phyloP scores from a whole-genome alignment of 208 protist species.

The Jaenimonas drosophilae region DNA sequence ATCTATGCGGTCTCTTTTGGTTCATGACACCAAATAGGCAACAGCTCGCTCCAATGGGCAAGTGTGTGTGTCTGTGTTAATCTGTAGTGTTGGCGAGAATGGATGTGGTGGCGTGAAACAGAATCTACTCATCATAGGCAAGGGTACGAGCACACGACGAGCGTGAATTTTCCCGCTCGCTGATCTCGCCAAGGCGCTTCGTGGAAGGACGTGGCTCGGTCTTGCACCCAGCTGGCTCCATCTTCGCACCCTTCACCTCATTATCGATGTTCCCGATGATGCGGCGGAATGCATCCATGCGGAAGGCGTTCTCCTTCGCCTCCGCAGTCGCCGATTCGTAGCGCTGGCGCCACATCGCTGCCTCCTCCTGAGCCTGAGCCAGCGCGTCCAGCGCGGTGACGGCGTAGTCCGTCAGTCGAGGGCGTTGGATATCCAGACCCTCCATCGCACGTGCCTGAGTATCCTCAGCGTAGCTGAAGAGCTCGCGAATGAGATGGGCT shows the following conservation, averaged over 20 bases:
- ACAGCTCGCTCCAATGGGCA: too few species aligned
- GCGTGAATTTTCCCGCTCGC: neutral
- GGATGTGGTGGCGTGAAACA: neutral
- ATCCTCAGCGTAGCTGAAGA: too few species aligned
- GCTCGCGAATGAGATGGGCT: too few species aligned
- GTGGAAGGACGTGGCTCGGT: neutral
- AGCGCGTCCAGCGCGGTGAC: too few species aligned
- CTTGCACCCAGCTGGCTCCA: neutral
- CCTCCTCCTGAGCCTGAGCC: too few species aligned
- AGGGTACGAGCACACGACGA: neutral
- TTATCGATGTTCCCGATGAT: neutral
- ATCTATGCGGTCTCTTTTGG: too few species aligned
- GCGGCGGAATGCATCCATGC: neutral
- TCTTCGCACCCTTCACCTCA: neutral
- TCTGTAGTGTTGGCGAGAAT: neutral
- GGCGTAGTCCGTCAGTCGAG: too few species aligned
- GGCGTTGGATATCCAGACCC: too few species aligned
- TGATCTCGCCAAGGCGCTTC: neutral
- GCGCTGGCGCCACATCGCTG: too few species aligned
- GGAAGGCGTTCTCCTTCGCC: neutral
- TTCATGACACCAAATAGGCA: too few species aligned
- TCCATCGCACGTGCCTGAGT: too few species aligned
- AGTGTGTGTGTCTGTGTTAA: neutral
- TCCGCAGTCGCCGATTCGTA: too few species aligned
- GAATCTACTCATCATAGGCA: neutral